Evolutionary conservation across 2,329 filamentous ascomycete genomes (phyloP).

Genomic region (Chalara sp.): DNA sequence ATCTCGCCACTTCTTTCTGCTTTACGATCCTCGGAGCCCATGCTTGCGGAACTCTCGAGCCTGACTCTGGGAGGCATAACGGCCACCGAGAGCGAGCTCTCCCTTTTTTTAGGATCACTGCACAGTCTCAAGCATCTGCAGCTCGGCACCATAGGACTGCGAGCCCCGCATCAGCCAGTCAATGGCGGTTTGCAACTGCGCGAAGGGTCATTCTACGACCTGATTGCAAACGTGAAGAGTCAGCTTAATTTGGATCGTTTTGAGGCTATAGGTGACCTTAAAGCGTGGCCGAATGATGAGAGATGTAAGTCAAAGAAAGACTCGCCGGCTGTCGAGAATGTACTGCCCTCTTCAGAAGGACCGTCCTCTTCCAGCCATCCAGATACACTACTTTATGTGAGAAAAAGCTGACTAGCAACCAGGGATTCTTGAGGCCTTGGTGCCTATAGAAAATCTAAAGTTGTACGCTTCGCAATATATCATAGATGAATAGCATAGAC

Average conservation of each 20-base stretch:
- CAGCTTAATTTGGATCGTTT: conserved; percentile 1
- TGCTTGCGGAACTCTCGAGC: conserved; percentile 32
- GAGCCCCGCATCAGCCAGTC: conserved; percentile 31
- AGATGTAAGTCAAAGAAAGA: too few species aligned
- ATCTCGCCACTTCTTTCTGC: conserved; percentile 9
- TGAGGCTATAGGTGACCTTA: background rate
- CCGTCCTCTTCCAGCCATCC: too few species aligned
- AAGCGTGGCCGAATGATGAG: too few species aligned
- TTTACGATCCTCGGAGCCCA: conserved; percentile 23
- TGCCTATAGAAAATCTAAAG: too few species aligned
- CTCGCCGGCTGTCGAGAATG: too few species aligned
- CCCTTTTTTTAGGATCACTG: conserved; percentile 35
- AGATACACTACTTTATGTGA: too few species aligned
- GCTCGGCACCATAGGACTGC: conserved; percentile 38
- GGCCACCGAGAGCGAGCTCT: conserved; percentile 37
- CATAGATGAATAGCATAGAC: too few species aligned
- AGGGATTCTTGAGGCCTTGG: too few species aligned
- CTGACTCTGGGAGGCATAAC: conserved; percentile 37
- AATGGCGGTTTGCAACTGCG: conserved; percentile 39
- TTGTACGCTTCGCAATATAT: too few species aligned
- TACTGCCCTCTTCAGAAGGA: too few species aligned
- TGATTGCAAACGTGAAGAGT: conserved; percentile 35
- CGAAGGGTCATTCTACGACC: conserved; percentile 36
- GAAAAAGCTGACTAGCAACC: too few species aligned
- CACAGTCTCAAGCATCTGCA: conserved; percentile 35